phyloP scores from a whole-genome alignment of 495 filamentous ascomycete species.

The Pyrenula massariospora region DNA sequence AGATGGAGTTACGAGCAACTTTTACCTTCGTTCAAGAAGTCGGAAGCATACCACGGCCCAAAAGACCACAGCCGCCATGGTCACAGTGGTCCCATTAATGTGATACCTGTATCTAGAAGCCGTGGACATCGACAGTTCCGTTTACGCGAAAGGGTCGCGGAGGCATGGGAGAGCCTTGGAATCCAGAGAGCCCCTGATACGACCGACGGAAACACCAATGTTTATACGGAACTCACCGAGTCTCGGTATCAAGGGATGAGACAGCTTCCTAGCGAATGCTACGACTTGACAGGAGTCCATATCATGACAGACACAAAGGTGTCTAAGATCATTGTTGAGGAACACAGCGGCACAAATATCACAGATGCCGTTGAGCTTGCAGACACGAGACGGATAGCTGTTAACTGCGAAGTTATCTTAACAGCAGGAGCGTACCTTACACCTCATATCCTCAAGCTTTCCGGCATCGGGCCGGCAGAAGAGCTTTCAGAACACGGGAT shows the following conservation, averaged over 20 bases:
- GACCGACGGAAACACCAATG: neutral
- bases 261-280: neutral
- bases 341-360: neutral
- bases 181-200: neutral
- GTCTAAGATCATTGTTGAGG: neutral
- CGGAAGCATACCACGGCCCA: neutral
- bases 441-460: slow-evolving; percentile 44
- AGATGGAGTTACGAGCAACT: neutral
- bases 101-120: neutral
- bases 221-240: neutral
- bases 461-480: slow-evolving; percentile 35
- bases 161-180: neutral
- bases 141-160: neutral
- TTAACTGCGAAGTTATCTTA: slow-evolving; percentile 41
- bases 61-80: neutral
- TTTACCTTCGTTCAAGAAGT: neutral
- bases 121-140: neutral
- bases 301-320: neutral
- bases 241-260: neutral
- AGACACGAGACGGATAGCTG: slow-evolving; percentile 22
- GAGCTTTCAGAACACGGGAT: neutral
- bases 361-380: neutral
- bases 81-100: neutral
- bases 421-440: slow-evolving; percentile 41
- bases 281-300: neutral